Conservation (phyloP, 441 rosid species). For the Arabidopsis lyrata region DNA sequence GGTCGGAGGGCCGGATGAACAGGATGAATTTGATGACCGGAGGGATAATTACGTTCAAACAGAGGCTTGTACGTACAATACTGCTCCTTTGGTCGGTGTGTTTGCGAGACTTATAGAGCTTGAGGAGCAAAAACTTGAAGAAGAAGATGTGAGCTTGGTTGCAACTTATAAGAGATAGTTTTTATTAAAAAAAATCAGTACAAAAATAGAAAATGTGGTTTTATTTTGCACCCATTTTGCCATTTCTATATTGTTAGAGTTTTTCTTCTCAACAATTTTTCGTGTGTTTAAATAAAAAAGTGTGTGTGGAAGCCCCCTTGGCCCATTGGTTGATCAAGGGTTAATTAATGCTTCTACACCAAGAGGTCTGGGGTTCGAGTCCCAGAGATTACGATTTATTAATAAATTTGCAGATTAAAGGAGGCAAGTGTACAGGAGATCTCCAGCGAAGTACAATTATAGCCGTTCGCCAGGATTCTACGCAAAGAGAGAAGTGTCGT, state of each 20-base stretch:
- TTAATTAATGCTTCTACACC: no score
- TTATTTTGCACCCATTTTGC: constrained; percentile 28
- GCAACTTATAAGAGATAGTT: constrained; percentile 62
- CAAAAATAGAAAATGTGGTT: constrained; percentile 17
- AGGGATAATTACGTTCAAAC: constrained; percentile 86
- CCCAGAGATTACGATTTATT: no score
- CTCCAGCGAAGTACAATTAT: no score
- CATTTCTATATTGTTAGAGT: constrained; percentile 20
- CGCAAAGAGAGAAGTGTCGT: no score
- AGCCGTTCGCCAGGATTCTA: no score
- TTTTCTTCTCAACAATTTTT: constrained; percentile 32
- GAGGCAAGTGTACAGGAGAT: no score
- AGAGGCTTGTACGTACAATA: constrained; percentile 95
- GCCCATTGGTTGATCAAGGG: no score
- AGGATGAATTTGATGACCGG: constrained; percentile 67
- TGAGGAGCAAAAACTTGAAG: constrained; percentile 52
- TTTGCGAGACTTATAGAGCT: constrained; percentile 68
- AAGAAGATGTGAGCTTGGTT: constrained; percentile 49
- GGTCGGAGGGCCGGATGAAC: constrained; percentile 87
- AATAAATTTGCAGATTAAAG: no score
- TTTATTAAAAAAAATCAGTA: neutral
- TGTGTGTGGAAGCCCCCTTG: no score
- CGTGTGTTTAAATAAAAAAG: constrained; percentile 3
- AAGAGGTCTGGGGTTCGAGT: no score
- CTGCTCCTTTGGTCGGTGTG: constrained; percentile 92